Percentiles rank a stretch among this genome's conserved stretches.
These are phyloP conservation scores for Aspergillus felis DNA, from an alignment of 2,329 filamentous ascomycete genomes.

Conservation along the genomic window DNA sequence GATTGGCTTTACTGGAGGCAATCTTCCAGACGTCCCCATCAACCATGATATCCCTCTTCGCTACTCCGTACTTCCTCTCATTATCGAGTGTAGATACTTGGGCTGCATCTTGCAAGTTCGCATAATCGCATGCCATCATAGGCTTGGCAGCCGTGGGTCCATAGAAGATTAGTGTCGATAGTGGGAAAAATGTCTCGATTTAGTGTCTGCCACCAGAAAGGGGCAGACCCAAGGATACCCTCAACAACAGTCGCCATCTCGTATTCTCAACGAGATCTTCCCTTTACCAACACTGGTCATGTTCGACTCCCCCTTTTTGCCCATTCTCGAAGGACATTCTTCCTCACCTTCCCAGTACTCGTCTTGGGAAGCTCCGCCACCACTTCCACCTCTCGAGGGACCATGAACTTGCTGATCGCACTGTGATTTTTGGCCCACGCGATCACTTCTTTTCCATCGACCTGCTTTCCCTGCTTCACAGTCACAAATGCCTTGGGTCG, in stretches of 20 bases:
- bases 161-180: not conserved
- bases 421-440: slow-evolving; percentile 79
- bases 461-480: slow-evolving; percentile 60
- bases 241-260: not conserved
- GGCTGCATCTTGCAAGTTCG: not conserved
- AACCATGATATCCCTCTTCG: not conserved
- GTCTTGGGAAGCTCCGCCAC: slow-evolving; percentile 92
- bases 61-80: not conserved
- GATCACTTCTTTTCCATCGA: slow-evolving; percentile 68
- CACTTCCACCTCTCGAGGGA: slow-evolving; percentile 67
- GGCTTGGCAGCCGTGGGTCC: not conserved
- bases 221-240: not conserved
- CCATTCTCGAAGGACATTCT: slow-evolving; percentile 89
- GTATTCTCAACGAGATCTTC: not conserved
- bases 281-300: slow-evolving; percentile 2
- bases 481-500: slow-evolving; percentile 93
- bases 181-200: no score
- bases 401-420: slow-evolving; percentile 88
- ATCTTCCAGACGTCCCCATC: no score
- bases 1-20: not conserved
- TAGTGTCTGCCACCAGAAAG: not conserved
- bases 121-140: not conserved
- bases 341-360: slow-evolving; percentile 92
- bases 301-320: slow-evolving; percentile 54
- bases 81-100: not conserved